Percentiles rank a stretch among this genome's conserved stretches.
Evolutionary conservation across 106 monocot genomes (phyloP).

Genomic region (Narthecium ossifragum): DNA sequence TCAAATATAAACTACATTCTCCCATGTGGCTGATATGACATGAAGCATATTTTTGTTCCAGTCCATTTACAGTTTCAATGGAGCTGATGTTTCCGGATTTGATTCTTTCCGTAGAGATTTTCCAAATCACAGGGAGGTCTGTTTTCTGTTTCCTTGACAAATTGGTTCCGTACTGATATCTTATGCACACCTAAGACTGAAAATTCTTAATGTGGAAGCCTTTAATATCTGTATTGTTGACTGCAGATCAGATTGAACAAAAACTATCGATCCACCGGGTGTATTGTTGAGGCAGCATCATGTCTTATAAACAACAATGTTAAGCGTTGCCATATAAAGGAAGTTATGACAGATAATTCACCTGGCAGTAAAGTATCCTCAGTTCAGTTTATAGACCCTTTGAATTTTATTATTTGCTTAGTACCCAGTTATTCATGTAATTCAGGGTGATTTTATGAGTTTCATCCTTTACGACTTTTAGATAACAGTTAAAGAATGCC

Average conservation of each 20-base stretch:
- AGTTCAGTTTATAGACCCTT: background rate
- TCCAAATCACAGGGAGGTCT: conserved; percentile 70
- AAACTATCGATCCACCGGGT: conserved; percentile 85
- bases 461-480: conserved; percentile 32
- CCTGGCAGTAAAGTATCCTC: conserved; percentile 70
- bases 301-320: conserved; percentile 68
- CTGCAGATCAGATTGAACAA: conserved; percentile 72
- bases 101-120: conserved; percentile 89
- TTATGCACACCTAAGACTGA: too few relatives aligned
- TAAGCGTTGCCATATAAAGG: conserved; percentile 49
- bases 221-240: conserved; percentile 3
- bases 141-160: too few relatives aligned
- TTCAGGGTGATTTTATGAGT: background rate
- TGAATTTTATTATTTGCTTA: background rate
- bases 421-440: background rate
- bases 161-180: too few relatives aligned
- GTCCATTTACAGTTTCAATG: conserved; percentile 98
- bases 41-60: conserved; percentile 20
- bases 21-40: too few relatives aligned
- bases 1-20: too few relatives aligned
- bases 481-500: conserved; percentile 87
- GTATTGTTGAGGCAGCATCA: conserved; percentile 92
- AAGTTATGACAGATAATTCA: conserved; percentile 70
- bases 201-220: background rate
- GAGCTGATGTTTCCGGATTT: conserved; percentile 74